Percentiles rank a stretch among this genome's conserved stretches.
Evolutionary conservation across 176 grass and related monocot species (phyloP).

Genomic region (Oryza meridionalis): DNA sequence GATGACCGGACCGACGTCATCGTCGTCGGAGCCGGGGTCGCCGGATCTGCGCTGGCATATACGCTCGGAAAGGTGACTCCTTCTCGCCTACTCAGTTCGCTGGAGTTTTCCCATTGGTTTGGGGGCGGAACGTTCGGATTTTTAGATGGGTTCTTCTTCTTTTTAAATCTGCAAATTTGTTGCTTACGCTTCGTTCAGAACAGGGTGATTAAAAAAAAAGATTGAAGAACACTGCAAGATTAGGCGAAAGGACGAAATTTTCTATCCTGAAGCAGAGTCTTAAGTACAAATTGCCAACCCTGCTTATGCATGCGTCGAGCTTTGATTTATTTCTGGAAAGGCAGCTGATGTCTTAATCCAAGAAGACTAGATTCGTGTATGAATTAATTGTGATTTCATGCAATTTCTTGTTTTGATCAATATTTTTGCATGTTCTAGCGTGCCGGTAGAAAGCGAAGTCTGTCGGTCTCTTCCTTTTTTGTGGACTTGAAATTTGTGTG

Average conservation of each 20-base stretch:
- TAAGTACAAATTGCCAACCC: background rate
- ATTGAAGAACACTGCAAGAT: background rate
- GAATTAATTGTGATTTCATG: background rate
- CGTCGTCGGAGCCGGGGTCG: slow-evolving; percentile 91
- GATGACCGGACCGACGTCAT: slow-evolving; percentile 63
- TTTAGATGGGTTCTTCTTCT: background rate
- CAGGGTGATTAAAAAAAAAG: background rate
- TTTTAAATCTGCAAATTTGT: background rate
- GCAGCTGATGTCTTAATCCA: background rate
- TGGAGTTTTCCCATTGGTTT: background rate
- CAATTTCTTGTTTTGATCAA: background rate
- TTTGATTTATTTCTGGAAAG: slow-evolving; percentile 6
- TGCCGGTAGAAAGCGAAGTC: slow-evolving; percentile 38
- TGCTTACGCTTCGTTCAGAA: background rate
- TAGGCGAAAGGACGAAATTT: background rate
- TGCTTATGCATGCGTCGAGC: slow-evolving; percentile 18
- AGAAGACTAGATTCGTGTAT: slow-evolving; percentile 22
- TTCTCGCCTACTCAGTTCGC: slow-evolving; percentile 11
- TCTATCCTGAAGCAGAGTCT: background rate
- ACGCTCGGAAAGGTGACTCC: slow-evolving; percentile 74
- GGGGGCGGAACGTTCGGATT: background rate
- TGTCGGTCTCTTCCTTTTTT: slow-evolving; percentile 6
- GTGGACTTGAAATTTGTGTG: slow-evolving; percentile 18
- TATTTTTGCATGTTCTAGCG: slow-evolving; percentile 12
- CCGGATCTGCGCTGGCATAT: slow-evolving; percentile 93